Percentiles rank a stretch among this genome's conserved stretches.
Evolutionary conservation across 768 basidiomycete genomes (phyloP).

Genomic region (Zangia roseola): DNA sequence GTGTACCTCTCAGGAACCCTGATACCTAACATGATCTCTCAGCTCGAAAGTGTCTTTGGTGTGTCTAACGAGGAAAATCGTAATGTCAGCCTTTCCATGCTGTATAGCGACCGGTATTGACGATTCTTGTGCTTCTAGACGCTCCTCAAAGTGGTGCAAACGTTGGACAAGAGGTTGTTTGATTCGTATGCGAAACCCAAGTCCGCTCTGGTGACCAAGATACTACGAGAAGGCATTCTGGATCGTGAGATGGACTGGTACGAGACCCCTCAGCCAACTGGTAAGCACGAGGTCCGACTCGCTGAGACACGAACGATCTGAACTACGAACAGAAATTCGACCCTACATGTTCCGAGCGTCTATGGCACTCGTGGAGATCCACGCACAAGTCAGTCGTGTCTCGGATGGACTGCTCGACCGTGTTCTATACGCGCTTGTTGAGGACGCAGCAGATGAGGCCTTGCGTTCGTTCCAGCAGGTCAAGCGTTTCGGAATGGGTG

Average conservation of each 20-base stretch:
- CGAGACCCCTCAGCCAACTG: constrained; percentile 88
- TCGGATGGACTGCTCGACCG: constrained; percentile 81
- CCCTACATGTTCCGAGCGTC: constrained; percentile 91
- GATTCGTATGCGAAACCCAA: constrained; percentile 85
- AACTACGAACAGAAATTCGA: constrained; percentile 68
- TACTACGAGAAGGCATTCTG: constrained; percentile 79
- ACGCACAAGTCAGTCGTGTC: constrained; percentile 83
- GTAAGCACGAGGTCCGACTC: constrained; percentile 39
- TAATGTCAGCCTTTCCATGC: constrained; percentile 43
- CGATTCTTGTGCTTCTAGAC: constrained; percentile 49
- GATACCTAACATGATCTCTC: constrained; percentile 76
- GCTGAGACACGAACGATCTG: background rate
- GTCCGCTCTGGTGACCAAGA: constrained; percentile 58
- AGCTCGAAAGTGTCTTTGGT: constrained; percentile 77
- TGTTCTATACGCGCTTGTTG: constrained; percentile 76
- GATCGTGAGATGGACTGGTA: constrained; percentile 89
- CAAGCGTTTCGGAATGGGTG: constrained; percentile 93
- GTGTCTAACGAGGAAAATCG: constrained; percentile 70
- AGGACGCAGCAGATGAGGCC: constrained; percentile 80
- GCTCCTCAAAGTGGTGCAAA: constrained; percentile 71
- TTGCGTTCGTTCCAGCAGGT: constrained; percentile 86
- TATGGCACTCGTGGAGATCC: constrained; percentile 86
- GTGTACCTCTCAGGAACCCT: constrained; percentile 65
- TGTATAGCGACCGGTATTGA: background rate
- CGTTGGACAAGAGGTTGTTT: constrained; percentile 88